Evolutionary conservation across 148 eudicot species (phyloP).

Genomic region (Vaccinium macrocarpon): DNA sequence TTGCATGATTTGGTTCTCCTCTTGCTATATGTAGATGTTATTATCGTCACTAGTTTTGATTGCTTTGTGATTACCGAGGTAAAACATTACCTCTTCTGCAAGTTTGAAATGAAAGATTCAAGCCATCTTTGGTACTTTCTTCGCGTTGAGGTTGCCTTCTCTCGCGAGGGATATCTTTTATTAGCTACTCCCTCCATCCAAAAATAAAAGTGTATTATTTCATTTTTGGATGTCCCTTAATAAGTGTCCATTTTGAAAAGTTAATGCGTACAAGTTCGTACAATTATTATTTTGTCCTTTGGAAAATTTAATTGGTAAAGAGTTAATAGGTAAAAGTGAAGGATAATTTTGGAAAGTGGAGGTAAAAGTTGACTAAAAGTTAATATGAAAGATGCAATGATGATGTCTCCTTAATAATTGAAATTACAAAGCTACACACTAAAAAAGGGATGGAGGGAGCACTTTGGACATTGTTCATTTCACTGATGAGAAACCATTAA

Average conservation of each 20-base stretch:
- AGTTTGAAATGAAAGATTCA: neutral
- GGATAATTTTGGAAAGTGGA: no score
- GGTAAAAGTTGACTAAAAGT: no score
- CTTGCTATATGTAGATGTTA: neutral
- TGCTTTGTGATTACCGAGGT: neutral
- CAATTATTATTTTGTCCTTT: no score
- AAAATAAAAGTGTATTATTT: no score
- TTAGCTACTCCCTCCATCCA: neutral
- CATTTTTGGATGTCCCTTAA: no score
- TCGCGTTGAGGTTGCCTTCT: neutral
- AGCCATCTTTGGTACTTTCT: neutral
- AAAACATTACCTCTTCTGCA: neutral
- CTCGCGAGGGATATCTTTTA: neutral
- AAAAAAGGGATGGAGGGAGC: neutral
- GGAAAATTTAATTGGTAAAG: no score
- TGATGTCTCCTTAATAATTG: no score
- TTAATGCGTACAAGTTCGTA: no score
- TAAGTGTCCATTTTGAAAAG: no score
- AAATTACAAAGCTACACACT: no score
- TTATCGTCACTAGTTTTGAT: neutral
- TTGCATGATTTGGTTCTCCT: neutral
- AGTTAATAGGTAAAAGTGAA: no score
- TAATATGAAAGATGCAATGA: no score
- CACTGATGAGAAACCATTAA: neutral
- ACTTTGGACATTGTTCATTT: neutral